phyloP scores from a whole-genome alignment of 2,329 filamentous ascomycete species.

The Colletotrichum tamarilloi region DNA sequence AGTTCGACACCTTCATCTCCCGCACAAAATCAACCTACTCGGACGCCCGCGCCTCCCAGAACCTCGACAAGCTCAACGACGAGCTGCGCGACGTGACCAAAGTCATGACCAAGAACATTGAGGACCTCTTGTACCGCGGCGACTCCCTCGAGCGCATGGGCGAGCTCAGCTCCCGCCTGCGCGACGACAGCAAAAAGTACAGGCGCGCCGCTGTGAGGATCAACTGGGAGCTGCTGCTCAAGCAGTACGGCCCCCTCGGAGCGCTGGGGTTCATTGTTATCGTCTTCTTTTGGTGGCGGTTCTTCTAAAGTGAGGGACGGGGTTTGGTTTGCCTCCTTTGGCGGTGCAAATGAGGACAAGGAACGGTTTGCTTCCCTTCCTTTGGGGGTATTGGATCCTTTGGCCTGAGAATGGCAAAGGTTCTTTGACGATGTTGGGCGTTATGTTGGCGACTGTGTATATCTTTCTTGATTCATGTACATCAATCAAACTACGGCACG shows the following conservation, averaged over 20 bases:
- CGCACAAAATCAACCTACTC: constrained; percentile 95
- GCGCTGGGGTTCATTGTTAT: constrained; percentile 84
- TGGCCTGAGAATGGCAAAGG: background rate
- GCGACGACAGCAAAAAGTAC: constrained; percentile 96
- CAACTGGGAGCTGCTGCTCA: constrained; percentile 96
- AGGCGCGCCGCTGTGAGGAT: constrained; percentile 91
- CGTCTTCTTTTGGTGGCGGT: constrained; percentile 91
- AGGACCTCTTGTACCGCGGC: constrained; percentile 94
- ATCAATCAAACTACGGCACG: constrained; percentile 1
- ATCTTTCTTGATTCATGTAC: background rate
- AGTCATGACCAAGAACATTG: constrained; percentile 99
- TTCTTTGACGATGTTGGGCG: background rate
- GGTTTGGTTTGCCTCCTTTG: background rate
- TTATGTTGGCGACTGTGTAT: background rate
- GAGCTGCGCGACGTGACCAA: constrained; percentile 98
- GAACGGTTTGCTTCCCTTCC: background rate
- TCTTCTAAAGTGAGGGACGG: constrained; percentile 71
- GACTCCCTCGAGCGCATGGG: constrained; percentile 98
- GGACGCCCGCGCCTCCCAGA: constrained; percentile 89
- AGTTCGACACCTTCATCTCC: constrained; percentile 97
- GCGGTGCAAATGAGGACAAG: background rate
- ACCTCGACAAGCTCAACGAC: constrained; percentile 94
- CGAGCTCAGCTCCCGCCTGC: constrained; percentile 86
- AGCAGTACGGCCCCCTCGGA: constrained; percentile 95
- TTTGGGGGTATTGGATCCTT: background rate